A percentile compares a stretch with the other conserved stretches of the same genome.
These are phyloP conservation scores for Fusarium hostae DNA, from an alignment of 2,329 filamentous ascomycete genomes.

Conservation along the genomic window DNA sequence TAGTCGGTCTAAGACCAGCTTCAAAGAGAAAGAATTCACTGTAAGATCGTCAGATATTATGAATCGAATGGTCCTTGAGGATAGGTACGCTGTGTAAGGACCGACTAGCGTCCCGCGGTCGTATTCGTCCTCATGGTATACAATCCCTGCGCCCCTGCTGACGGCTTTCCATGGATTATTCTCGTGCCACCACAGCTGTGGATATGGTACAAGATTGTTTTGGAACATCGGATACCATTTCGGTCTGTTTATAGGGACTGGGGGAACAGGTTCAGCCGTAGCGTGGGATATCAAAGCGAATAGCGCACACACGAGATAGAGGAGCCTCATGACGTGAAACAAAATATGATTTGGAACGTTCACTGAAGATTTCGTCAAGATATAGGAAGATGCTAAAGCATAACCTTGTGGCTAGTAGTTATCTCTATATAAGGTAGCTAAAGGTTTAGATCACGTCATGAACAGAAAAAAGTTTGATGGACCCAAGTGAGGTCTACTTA, in stretches of 20 bases:
- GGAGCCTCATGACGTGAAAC: not conserved
- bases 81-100: not conserved
- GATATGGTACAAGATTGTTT: too few species aligned
- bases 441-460: not conserved
- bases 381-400: not conserved
- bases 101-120: not conserved
- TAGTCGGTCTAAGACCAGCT: too few species aligned
- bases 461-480: not conserved
- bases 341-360: too few species aligned
- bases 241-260: too few species aligned
- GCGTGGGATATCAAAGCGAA: not conserved
- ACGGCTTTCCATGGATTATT: too few species aligned
- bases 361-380: not conserved
- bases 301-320: not conserved
- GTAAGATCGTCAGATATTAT: not conserved
- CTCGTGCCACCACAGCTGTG: too few species aligned
- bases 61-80: rapidly evolving
- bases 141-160: too few species aligned
- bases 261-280: too few species aligned
- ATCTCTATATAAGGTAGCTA: too few species aligned
- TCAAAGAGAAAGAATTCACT: not conserved
- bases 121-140: not conserved
- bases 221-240: too few species aligned
- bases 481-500: not conserved
- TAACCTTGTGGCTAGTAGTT: too few species aligned